These are phyloP conservation scores for Mortierella sp. DNA, from an alignment of 371 early-diverging fungal species.

Conservation along the genomic window DNA sequence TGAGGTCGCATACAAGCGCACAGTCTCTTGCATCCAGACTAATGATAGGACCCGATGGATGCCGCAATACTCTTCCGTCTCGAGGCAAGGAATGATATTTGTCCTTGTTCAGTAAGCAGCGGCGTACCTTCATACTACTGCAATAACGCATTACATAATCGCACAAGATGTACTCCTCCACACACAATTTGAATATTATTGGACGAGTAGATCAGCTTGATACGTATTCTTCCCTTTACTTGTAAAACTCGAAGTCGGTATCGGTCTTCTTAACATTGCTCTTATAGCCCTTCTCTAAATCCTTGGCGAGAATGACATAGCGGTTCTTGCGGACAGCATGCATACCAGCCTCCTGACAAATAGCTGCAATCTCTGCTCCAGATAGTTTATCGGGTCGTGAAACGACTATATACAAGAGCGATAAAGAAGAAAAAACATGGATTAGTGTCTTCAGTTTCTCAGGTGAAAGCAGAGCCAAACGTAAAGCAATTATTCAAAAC, in stretches of 20 bases:
- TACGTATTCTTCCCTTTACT: conserved; percentile 72
- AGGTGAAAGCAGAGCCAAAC: not conserved
- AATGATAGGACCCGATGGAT: too few species aligned
- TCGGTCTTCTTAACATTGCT: conserved; percentile 97
- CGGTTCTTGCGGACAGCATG: conserved; percentile 82
- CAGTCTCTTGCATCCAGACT: too few species aligned
- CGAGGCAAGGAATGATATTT: too few species aligned
- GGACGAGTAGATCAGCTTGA: too few species aligned
- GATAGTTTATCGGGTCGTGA: conserved; percentile 98
- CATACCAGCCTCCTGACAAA: conserved; percentile 99
- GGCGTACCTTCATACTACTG: too few species aligned
- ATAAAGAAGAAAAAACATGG: conserved; percentile 1
- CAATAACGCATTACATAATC: too few species aligned
- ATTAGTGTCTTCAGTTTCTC: not conserved
- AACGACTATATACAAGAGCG: conserved; percentile 71
- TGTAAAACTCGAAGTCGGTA: conserved; percentile 96
- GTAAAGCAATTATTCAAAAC: too few species aligned
- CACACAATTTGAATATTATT: too few species aligned
- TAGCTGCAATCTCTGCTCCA: conserved; percentile 99
- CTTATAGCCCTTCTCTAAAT: conserved; percentile 98
- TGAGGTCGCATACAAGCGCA: too few species aligned
- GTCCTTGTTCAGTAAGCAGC: too few species aligned
- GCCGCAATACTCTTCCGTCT: too few species aligned
- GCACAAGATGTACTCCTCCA: too few species aligned
- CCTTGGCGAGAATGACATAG: conserved; percentile 97